Conservation (phyloP, 2,329 filamentous ascomycete species). For the Microcyclospora pomicola region DNA sequence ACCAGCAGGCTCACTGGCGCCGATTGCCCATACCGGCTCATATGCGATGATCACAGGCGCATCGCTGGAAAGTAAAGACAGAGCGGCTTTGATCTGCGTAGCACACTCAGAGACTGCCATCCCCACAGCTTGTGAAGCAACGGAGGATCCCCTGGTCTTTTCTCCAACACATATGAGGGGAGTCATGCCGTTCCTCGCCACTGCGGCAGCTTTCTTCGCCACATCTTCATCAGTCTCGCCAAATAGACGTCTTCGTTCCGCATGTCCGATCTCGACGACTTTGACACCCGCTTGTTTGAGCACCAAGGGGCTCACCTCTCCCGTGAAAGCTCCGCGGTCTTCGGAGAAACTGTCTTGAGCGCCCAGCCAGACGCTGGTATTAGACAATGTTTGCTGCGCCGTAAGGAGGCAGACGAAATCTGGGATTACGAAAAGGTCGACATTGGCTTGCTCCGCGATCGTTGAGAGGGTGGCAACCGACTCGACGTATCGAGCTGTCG, state of each 20-base stretch:
- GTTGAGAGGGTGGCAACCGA: slow-evolving; percentile 30
- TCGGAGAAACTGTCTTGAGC: slow-evolving; percentile 66
- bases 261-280: slow-evolving; percentile 69
- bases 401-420: slow-evolving; percentile 58
- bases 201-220: slow-evolving; percentile 55
- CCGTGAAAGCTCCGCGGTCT: slow-evolving; percentile 59
- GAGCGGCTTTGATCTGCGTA: slow-evolving; percentile 49
- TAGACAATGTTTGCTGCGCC: slow-evolving; percentile 32
- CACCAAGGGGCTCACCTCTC: slow-evolving; percentile 57
- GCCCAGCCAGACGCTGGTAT: slow-evolving; percentile 46
- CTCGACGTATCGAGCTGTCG: slow-evolving; percentile 40
- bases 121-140: slow-evolving; percentile 37
- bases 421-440: slow-evolving; percentile 65
- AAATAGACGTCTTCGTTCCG: slow-evolving; percentile 59
- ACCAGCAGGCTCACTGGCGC: slow-evolving; percentile 55
- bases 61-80: slow-evolving; percentile 45
- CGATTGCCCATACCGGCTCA: slow-evolving; percentile 83
- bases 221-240: slow-evolving; percentile 58
- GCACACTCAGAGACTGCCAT: slow-evolving; percentile 52
- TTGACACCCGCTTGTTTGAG: slow-evolving; percentile 54
- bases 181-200: slow-evolving; percentile 53
- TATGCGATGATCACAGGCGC: slow-evolving; percentile 68
- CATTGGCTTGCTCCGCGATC: slow-evolving; percentile 40
- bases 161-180: slow-evolving; percentile 76
- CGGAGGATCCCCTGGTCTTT: slow-evolving; percentile 31